Conservation (phyloP, 129 eudicot species). For the Calendula officinalis region DNA sequence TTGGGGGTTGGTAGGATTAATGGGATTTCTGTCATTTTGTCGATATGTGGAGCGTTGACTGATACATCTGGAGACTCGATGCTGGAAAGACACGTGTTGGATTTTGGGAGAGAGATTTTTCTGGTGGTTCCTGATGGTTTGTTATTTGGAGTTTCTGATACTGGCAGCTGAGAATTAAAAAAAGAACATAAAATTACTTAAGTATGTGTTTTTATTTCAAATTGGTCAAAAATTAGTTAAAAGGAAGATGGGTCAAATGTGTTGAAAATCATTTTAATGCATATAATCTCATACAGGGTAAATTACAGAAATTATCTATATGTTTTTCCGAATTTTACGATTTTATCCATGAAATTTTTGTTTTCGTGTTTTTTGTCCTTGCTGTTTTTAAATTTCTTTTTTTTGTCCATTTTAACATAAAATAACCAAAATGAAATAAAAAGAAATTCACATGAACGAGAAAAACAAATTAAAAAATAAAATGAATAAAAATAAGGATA, state of each 20-base stretch:
- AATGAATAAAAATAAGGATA: too few species aligned
- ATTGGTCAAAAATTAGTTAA: background rate
- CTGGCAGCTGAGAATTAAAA: slow-evolving; percentile 50
- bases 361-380: too few species aligned
- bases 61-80: slow-evolving; percentile 76
- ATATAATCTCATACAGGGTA: background rate
- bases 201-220: too few species aligned
- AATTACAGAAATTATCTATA: too few species aligned
- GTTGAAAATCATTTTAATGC: background rate
- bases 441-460: too few species aligned
- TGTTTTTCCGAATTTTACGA: too few species aligned
- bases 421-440: too few species aligned
- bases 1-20: slow-evolving; percentile 42
- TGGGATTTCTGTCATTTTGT: slow-evolving; percentile 82
- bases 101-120: slow-evolving; percentile 64
- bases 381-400: too few species aligned
- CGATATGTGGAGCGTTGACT: slow-evolving; percentile 81
- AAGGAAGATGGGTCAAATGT: background rate
- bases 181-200: background rate
- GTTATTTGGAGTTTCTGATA: slow-evolving; percentile 44
- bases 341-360: too few species aligned
- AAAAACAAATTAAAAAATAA: too few species aligned
- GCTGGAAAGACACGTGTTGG: slow-evolving; percentile 34
- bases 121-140: slow-evolving; percentile 46
- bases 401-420: too few species aligned